Base-by-base conservation (phyloP, 75 land plant genomes). In the Gnetum montanum region DNA sequence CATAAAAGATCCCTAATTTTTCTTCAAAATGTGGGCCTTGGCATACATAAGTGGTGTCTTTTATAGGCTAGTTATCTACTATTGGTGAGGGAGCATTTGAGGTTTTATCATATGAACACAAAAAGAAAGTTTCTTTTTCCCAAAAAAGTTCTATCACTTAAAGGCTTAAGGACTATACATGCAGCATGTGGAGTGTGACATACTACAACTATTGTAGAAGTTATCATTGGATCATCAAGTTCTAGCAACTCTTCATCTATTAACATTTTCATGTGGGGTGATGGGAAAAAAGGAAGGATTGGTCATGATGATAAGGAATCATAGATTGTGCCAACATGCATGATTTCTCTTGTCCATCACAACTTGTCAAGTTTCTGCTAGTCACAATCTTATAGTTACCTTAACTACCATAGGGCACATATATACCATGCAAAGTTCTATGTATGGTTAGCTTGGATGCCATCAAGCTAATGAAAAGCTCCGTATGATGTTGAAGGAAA, bases 1-100 rank as follows among this genome's bases (percentile, higher is more conserved):
- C n/a, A n/a, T n/a, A n/a, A n/a, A n/a, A n/a, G n/a, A n/a, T n/a
- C n/a, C n/a, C n/a, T n/a, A n/a, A 78, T 18, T 75, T 82, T 15
- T 77, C 78, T 5, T 55, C 83, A 11, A 66, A 84, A 33, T 88
- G 88, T 78, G 88, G 93, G 10, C 70, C 81, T 34, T 88, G 93
- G 88, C 88, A 88, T 47, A 88, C 88, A 15, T 88, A 84, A 25
- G 54, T 83, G 34, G 82, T 84, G 0, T 83, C 88, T 80, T 81
- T n/a, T 61, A 63, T 79, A 1, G 93, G 93, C 18, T 81, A 77
- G 53, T 69, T 88, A 13, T 88, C 83, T 55, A 88, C 93, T 29
- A 83, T 88, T 65, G 93, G 88, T 24, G 88, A 88, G 66, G 88
- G 93, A 16, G 80, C 83, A 27, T 88, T 88, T 68, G 84, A 88